Percentiles rank a stretch among this genome's conserved stretches.
phyloP scores from a whole-genome alignment of 768 basidiomycete species.

The Mycena haematopus region DNA sequence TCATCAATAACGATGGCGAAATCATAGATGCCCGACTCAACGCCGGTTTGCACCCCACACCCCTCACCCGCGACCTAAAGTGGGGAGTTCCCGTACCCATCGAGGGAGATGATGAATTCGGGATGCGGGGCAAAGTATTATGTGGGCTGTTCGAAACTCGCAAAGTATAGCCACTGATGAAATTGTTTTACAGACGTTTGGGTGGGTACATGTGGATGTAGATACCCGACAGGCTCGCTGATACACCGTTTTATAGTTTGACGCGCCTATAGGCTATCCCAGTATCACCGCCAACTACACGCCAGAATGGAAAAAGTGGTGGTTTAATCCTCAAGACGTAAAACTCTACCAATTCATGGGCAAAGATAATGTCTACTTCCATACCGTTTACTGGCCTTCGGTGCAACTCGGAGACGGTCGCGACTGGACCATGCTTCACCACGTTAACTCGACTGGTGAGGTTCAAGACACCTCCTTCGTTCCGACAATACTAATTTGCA shows the following conservation, averaged over 20 bases:
- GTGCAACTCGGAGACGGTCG: slow-evolving; percentile 89
- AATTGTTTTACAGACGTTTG: slow-evolving; percentile 76
- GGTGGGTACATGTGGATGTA: slow-evolving; percentile 56
- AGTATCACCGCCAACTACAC: slow-evolving; percentile 98
- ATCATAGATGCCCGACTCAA: slow-evolving; percentile 90
- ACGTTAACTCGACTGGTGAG: slow-evolving; percentile 93
- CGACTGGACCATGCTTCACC: slow-evolving; percentile 92
- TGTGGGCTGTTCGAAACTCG: slow-evolving; percentile 61
- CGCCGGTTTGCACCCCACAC: slow-evolving; percentile 84
- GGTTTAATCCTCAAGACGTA: slow-evolving; percentile 91
- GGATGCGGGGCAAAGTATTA: slow-evolving; percentile 93
- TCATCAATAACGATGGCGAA: slow-evolving; percentile 87
- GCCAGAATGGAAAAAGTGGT: slow-evolving; percentile 95
- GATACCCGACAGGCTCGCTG: neutral
- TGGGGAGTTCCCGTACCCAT: slow-evolving; percentile 97
- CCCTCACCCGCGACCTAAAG: slow-evolving; percentile 90
- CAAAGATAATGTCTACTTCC: slow-evolving; percentile 99
- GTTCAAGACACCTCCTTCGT: neutral
- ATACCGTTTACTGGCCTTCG: slow-evolving; percentile 93
- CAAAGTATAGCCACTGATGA: slow-evolving; percentile 8
- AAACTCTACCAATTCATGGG: slow-evolving; percentile 99
- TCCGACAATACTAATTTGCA: neutral
- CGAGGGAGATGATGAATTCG: slow-evolving; percentile 75
- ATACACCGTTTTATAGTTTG: slow-evolving; percentile 7
- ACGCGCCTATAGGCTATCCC: slow-evolving; percentile 78